phyloP scores from a whole-genome alignment of 345 rosid species.

The Lumnitzera littorea region DNA sequence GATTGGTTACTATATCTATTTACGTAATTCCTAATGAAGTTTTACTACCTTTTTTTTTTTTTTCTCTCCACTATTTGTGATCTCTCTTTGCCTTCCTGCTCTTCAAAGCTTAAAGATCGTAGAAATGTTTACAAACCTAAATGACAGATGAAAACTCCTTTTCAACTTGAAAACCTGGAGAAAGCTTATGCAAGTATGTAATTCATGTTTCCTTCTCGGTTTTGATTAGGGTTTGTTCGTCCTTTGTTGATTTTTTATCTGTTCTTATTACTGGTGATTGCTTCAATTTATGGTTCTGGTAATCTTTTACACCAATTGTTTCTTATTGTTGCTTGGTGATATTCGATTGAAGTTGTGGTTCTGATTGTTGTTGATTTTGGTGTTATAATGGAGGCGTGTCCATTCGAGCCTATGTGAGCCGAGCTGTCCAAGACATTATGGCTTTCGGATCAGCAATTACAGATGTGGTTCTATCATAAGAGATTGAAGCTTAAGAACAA shows the following conservation, averaged over 20 bases:
- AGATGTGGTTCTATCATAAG: constrained; percentile 99
- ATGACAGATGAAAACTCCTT: constrained; percentile 99
- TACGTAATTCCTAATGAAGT: no score
- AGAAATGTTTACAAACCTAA: constrained; percentile 54
- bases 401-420: constrained; percentile 64
- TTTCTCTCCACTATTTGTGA: no score
- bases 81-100: no score
- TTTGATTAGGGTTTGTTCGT: constrained; percentile 7
- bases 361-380: constrained; percentile 14
- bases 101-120: neutral
- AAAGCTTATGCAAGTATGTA: constrained; percentile 63
- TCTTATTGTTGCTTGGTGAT: neutral
- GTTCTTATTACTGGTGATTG: neutral
- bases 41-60: no score
- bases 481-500: constrained; percentile 88
- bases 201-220: neutral
- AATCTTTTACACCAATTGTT: constrained; percentile 2
- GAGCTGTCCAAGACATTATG: constrained; percentile 76
- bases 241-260: neutral
- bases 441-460: constrained; percentile 89
- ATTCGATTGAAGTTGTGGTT: constrained; percentile 4
- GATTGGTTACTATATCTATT: no score
- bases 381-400: constrained; percentile 72
- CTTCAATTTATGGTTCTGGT: neutral
- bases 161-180: constrained; percentile 82